Evolutionary conservation across 768 basidiomycete genomes (phyloP), one percentile per base, ranked within the genome.

Genomic region (Termitomyces sp.): DNA sequence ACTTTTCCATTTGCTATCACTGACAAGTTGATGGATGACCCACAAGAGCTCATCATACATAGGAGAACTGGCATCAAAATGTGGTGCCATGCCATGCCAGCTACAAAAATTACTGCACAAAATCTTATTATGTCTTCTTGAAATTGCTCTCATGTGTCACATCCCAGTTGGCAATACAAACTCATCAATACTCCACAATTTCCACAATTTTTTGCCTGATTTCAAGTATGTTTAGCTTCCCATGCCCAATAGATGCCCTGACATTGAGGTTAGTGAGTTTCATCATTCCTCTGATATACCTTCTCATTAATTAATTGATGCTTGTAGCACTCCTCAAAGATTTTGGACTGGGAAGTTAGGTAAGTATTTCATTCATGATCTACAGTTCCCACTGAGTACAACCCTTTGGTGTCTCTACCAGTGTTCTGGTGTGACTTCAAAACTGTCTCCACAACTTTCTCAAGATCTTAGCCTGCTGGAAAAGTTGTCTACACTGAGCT

Each of bases 1-100:
- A 87, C 85, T 0, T 90, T 94, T 77, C 91, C 91, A 2, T 89
- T 94, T 73, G 65, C 80, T 6, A 76, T 94, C 49, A 74, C 77
- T 46, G 93, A 92, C 75, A 81, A 81, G 44, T 76, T 77, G 24
- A 68, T 79, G 0, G 67, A 75, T 44, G 82, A 90, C 62, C 86
- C 90, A 12, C 76, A 75, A 40, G 69, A 73, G 38, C 55, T 60
- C 9, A 83, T 93, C 28, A 76, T 93, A 18, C 36, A n/a, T n/a
- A n/a, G n/a, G 72, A 8, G 88, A 92, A 68, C 66, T 94, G 33
- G 82, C 79, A 2, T 64, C 66, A 9, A 89, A 86, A 66, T 94
- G 92, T 67, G 87, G 87, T 46, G 66, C 84, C 48, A 61, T n/a
- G n/a, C 66, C 1, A 71, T 1, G 78, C 94, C 32, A 68, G 84